Evolutionary conservation across 2,329 filamentous ascomycete species (phyloP).

Genomic region (Aspergillus arachidicola): DNA sequence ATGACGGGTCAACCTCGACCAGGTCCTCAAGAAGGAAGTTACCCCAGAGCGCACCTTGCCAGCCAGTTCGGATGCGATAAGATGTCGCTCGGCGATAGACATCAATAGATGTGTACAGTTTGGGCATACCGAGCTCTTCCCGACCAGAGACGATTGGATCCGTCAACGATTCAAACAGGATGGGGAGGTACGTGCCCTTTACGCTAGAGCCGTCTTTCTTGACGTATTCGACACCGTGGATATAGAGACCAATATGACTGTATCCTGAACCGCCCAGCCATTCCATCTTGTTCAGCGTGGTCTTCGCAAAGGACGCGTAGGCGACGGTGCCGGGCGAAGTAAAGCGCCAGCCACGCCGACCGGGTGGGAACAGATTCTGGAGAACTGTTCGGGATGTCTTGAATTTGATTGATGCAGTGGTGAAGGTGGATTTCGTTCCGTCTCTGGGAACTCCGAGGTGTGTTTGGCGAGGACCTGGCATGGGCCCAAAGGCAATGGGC

Average conservation of each 20-base stretch:
- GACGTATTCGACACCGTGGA: conserved; percentile 62
- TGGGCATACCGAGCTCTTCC: conserved; percentile 64
- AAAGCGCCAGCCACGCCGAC: conserved; percentile 40
- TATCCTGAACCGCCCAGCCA: conserved; percentile 65
- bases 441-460: conserved; percentile 28
- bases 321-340: conserved; percentile 47
- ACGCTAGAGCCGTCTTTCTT: conserved; percentile 52
- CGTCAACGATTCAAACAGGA: conserved; percentile 60
- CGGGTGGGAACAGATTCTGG: conserved; percentile 50
- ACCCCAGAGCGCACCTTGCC: conserved; percentile 45
- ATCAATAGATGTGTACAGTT: conserved; percentile 56
- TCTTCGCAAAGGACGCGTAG: conserved; percentile 45
- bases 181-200: conserved; percentile 56
- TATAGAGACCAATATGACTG: conserved; percentile 59
- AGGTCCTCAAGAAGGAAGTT: conserved; percentile 42
- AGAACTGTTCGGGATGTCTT: conserved; percentile 53
- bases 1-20: conserved; percentile 25
- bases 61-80: conserved; percentile 44
- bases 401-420: conserved; percentile 52
- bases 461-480: conserved; percentile 47
- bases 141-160: conserved; percentile 63
- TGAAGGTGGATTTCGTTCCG: conserved; percentile 31
- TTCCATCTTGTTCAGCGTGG: conserved; percentile 52
- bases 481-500: conserved; percentile 50
- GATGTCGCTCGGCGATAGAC: conserved; percentile 38